phyloP scores from a whole-genome alignment of 306 rosid species.

The Styphnolobium japonicum region DNA sequence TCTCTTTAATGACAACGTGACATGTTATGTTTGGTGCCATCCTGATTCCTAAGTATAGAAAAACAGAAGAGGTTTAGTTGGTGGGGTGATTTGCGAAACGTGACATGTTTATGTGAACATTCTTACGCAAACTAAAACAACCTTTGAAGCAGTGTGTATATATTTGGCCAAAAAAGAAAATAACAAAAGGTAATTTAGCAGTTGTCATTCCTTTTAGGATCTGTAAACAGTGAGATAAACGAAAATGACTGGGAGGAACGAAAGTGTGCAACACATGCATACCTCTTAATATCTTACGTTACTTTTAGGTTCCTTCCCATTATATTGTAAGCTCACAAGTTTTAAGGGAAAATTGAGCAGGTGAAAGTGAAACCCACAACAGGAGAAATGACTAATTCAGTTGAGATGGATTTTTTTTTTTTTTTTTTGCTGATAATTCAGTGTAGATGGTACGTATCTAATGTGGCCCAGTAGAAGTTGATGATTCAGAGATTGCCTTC shows the following conservation, averaged over 20 bases:
- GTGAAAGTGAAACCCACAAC: background rate
- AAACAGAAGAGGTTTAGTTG: background rate
- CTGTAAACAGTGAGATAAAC: background rate
- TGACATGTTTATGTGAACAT: background rate
- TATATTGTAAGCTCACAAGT: background rate
- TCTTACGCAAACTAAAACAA: background rate
- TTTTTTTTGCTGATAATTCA: too few species aligned
- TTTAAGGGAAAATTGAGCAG: background rate
- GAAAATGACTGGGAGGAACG: background rate
- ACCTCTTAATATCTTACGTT: background rate
- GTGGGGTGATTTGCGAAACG: background rate
- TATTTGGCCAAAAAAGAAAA: background rate
- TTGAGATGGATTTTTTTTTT: too few species aligned
- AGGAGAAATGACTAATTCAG: background rate
- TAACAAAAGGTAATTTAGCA: too few species aligned
- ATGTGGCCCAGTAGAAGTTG: background rate
- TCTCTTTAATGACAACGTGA: background rate
- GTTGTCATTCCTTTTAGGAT: background rate
- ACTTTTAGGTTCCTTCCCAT: background rate
- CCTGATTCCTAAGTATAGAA: background rate
- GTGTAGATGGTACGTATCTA: background rate
- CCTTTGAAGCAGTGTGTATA: background rate
- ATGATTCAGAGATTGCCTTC: background rate
- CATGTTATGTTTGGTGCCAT: background rate
- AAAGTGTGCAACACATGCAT: background rate